These are phyloP conservation scores for Paramyrothecium sp. DNA, from an alignment of 2,329 filamentous ascomycete genomes.

Conservation along the genomic window DNA sequence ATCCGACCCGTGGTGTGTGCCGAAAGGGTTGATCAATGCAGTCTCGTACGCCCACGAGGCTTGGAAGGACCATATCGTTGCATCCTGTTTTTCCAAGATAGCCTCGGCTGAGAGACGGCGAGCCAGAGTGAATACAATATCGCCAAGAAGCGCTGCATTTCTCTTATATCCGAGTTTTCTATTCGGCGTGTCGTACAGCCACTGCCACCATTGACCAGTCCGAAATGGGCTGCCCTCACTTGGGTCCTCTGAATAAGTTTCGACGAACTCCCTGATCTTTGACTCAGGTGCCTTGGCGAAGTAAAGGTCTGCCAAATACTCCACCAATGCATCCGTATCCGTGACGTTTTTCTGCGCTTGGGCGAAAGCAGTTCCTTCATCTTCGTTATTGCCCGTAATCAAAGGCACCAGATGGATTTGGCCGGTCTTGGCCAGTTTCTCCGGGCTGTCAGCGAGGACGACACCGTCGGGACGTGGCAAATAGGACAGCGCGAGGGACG, in stretches of 20 bases:
- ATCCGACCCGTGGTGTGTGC: constrained; percentile 5
- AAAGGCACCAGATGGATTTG: not conserved
- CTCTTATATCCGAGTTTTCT: not conserved
- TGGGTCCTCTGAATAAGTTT: not conserved
- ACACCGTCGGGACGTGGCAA: not conserved
- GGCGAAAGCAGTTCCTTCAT: not conserved
- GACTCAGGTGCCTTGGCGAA: not conserved
- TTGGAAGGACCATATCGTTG: constrained; percentile 5
- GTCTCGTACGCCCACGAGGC: not conserved
- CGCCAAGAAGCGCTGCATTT: not conserved
- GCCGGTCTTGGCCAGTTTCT: not conserved
- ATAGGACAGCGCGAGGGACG: not conserved
- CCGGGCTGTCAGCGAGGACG: not conserved
- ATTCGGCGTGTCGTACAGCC: not conserved
- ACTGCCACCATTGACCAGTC: not conserved
- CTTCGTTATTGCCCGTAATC: not conserved
- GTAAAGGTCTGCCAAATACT: not conserved
- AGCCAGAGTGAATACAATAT: constrained; percentile 4
- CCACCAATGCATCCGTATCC: not conserved
- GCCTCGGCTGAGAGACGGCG: constrained; percentile 3
- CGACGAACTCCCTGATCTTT: not conserved
- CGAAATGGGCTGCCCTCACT: not conserved
- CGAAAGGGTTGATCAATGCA: not conserved
- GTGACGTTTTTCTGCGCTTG: not conserved
- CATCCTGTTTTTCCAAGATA: not conserved